phyloP scores from a whole-genome alignment of 1,139 yeast species.

The Yamadazyma buinensis region DNA sequence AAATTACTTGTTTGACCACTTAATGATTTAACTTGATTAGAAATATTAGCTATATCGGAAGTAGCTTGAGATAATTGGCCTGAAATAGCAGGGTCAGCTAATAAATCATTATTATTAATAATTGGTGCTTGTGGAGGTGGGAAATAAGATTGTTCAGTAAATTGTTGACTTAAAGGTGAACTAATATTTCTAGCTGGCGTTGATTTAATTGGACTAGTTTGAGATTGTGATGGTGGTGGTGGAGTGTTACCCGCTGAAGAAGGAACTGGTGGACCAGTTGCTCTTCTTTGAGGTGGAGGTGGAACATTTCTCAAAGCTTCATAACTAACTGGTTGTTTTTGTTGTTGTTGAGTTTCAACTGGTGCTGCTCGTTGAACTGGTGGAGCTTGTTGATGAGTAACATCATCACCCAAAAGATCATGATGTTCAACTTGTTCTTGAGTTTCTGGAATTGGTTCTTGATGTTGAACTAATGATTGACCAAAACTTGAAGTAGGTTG shows the following conservation, averaged over 20 bases:
- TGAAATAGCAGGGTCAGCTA: slow-evolving; percentile 58
- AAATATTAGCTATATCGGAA: slow-evolving; percentile 80
- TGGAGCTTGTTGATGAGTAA: slow-evolving; percentile 1
- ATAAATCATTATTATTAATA: slow-evolving; percentile 41
- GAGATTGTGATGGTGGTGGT: slow-evolving; percentile 7
- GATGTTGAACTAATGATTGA: slow-evolving; percentile 44
- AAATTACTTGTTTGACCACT: slow-evolving; percentile 69
- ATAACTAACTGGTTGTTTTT: slow-evolving; percentile 28
- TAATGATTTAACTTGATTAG: slow-evolving; percentile 79
- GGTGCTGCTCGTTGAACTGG: slow-evolving; percentile 5
- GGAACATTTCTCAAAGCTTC: slow-evolving; percentile 43
- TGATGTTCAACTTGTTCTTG: slow-evolving; percentile 16
- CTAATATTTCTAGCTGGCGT: slow-evolving; percentile 8
- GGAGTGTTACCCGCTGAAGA: slow-evolving; percentile 3
- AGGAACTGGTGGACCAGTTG: slow-evolving; percentile 10
- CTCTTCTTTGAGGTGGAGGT: slow-evolving; percentile 41
- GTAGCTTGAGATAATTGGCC: slow-evolving; percentile 75
- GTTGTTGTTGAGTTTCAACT: slow-evolving; percentile 4
- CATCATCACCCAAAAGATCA: slow-evolving; percentile 27
- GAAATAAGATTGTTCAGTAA: slow-evolving; percentile 5
- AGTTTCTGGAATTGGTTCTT: slow-evolving; percentile 6
- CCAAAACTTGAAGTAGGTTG: slow-evolving; percentile 71
- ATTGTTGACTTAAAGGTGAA: slow-evolving; percentile 7
- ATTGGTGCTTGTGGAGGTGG: slow-evolving; percentile 7
- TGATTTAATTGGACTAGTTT: slow-evolving; percentile 3